Evolutionary conservation across 208 protist species (phyloP).

Genomic region (Acanthamoeba healyi): DNA sequence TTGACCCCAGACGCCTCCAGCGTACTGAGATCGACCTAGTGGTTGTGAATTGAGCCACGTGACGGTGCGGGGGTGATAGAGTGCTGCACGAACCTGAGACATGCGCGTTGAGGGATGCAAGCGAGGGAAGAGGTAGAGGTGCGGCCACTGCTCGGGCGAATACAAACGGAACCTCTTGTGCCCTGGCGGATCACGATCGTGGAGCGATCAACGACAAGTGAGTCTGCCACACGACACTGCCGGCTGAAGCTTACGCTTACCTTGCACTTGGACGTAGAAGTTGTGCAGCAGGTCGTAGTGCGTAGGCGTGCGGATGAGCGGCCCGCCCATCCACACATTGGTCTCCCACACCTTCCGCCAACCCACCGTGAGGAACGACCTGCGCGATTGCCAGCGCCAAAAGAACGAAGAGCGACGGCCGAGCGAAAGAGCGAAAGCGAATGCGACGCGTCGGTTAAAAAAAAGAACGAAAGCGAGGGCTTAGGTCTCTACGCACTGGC

Average conservation of each 20-base stretch:
- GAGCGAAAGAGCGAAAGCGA: neutral
- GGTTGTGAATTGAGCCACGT: no score
- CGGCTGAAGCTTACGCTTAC: neutral
- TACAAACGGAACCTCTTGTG: conserved; percentile 64
- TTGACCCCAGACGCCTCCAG: neutral
- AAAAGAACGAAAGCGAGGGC: neutral
- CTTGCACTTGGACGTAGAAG: conserved; percentile 67
- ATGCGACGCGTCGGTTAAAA: neutral
- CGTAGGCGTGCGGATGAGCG: conserved; percentile 1
- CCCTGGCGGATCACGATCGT: neutral
- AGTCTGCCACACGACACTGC: no score
- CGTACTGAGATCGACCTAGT: conserved; percentile 10
- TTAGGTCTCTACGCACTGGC: neutral
- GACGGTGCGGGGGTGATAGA: no score
- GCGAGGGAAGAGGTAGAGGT: conserved; percentile 66
- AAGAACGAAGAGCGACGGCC: no score
- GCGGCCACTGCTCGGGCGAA: neutral
- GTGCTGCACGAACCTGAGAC: no score
- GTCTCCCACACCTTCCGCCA: conserved; percentile 62
- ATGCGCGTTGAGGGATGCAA: conserved; percentile 54
- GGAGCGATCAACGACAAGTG: no score
- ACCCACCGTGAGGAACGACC: conserved; percentile 3
- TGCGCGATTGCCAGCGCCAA: neutral
- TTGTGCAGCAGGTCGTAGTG: conserved; percentile 71
- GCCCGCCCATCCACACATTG: conserved; percentile 69